Conservation (phyloP, 2,329 filamentous ascomycete genomes). For the Penicillium sumatraense region DNA sequence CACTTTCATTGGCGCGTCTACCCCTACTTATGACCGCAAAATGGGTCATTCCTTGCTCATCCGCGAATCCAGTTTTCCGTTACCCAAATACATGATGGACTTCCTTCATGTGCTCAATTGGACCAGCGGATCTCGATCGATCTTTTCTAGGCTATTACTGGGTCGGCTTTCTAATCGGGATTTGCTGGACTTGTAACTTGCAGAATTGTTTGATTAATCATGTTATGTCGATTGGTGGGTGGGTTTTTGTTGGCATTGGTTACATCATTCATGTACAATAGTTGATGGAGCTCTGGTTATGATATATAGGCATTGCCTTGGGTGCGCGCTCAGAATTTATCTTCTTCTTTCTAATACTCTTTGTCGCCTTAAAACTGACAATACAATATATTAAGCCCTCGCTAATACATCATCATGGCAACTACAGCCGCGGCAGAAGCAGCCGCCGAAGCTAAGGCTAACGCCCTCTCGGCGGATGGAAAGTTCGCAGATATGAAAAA, state of each 20-base stretch:
- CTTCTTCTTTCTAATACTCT: not conserved
- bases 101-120: no score
- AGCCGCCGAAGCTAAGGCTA: conserved; percentile 1
- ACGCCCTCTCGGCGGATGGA: conserved; percentile 15
- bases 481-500: conserved; percentile 67
- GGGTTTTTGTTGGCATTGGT: not conserved
- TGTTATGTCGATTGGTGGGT: not conserved
- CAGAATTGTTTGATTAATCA: not conserved
- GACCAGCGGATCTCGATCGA: no score
- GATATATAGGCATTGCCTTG: not conserved
- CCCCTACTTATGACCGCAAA: conserved; percentile 10
- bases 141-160: no score
- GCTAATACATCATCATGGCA: conserved; percentile 17
- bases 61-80: not conserved
- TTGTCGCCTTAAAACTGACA: not conserved
- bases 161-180: no score
- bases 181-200: not conserved
- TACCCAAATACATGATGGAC: no score
- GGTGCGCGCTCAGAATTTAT: not conserved
- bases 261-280: not conserved
- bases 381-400: not conserved
- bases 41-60: conserved; percentile 18
- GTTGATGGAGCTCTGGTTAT: not conserved
- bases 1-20: not conserved
- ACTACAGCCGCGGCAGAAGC: not conserved